phyloP scores from a whole-genome alignment of 2,329 filamentous ascomycete genomes.

The Xylaria sp. region DNA sequence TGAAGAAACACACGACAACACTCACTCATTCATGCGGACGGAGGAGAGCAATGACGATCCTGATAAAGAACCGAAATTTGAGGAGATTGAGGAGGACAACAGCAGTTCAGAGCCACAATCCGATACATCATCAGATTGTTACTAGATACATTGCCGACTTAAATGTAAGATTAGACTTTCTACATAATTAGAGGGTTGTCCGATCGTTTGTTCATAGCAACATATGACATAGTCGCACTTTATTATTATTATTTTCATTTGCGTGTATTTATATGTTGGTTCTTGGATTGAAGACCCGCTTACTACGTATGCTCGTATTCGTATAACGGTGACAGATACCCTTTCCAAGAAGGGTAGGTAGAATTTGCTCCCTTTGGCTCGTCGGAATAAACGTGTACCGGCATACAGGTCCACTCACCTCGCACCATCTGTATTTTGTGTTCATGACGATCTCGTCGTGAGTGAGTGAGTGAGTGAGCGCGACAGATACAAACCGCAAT shows the following conservation, averaged over 20 bases:
- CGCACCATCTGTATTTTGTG: constrained; percentile 8
- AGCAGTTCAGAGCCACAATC: too few species aligned
- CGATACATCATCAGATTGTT: too few species aligned
- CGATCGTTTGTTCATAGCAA: too few species aligned
- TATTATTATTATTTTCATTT: neutral
- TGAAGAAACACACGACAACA: too few species aligned
- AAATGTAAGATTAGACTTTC: too few species aligned
- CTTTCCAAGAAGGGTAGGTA: constrained; percentile 33
- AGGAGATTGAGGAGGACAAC: too few species aligned
- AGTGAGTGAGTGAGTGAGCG: neutral
- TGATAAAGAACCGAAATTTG: too few species aligned
- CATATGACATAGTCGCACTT: too few species aligned
- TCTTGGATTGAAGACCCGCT: neutral
- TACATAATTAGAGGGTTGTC: too few species aligned
- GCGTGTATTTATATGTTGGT: neutral
- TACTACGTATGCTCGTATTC: constrained; percentile 20
- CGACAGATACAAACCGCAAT: constrained; percentile 20
- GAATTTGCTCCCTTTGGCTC: neutral
- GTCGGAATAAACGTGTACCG: constrained; percentile 20
- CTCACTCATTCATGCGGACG: too few species aligned
- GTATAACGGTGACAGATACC: constrained; percentile 7
- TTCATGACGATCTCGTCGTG: neutral
- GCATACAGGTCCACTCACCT: constrained; percentile 6
- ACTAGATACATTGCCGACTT: too few species aligned
- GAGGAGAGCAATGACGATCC: too few species aligned